Evolutionary conservation across 805 yeast species (phyloP).

Genomic region (Nakazawaea holstii): DNA sequence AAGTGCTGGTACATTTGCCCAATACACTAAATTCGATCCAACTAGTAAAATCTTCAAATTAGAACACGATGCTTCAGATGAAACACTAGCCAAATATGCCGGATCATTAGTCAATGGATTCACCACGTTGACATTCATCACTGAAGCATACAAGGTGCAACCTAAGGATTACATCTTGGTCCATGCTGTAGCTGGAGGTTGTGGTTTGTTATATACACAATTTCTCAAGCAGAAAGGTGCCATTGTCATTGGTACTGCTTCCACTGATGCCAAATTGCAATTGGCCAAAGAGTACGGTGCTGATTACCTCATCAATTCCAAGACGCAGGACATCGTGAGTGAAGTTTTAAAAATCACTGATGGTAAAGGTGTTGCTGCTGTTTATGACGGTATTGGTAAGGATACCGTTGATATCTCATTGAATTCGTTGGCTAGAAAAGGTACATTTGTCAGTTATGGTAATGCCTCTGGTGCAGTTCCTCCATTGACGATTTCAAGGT

Average conservation of each 20-base stretch:
- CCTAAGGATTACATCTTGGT: conserved; percentile 68
- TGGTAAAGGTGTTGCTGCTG: conserved; percentile 63
- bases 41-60: conserved; percentile 41
- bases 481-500: conserved; percentile 47
- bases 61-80: conserved; percentile 42
- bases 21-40: conserved; percentile 50
- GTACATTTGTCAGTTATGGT: conserved; percentile 74
- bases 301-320: conserved; percentile 54
- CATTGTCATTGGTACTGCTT: conserved; percentile 79
- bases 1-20: conserved; percentile 57
- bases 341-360: conserved; percentile 55
- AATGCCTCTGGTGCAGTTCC: conserved; percentile 83
- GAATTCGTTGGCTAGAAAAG: conserved; percentile 58
- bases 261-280: conserved; percentile 65
- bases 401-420: conserved; percentile 66
- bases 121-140: conserved; percentile 69
- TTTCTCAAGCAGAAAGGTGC: conserved; percentile 62
- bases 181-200: conserved; percentile 97
- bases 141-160: conserved; percentile 61
- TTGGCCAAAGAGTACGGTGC: conserved; percentile 74
- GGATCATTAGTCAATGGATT: conserved; percentile 66
- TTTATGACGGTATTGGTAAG: conserved; percentile 75
- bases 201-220: conserved; percentile 70
- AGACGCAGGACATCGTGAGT: conserved; percentile 48
- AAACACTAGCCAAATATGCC: conserved; percentile 48